Evolutionary conservation across 306 rosid species (phyloP).

Genomic region (Biancaea sappan): DNA sequence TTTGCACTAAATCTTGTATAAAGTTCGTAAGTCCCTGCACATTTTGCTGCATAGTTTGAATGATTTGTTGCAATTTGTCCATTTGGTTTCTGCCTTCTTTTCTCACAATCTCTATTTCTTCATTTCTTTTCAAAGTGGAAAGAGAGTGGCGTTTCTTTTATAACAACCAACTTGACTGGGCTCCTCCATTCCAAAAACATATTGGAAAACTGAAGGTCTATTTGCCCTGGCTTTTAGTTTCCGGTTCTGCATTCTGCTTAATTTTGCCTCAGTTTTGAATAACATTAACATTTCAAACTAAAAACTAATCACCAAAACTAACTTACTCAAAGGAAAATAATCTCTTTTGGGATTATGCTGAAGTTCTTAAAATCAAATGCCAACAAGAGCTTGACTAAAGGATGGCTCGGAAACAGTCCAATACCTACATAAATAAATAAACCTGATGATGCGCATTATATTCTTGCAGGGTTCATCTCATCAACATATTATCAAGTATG

Average conservation of each 20-base stretch:
- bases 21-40: too few relatives aligned
- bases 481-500: slow-evolving; percentile 10
- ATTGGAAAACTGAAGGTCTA: too few relatives aligned
- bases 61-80: too few relatives aligned
- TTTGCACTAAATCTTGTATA: too few relatives aligned
- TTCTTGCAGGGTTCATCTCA: slow-evolving; percentile 21
- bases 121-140: too few relatives aligned
- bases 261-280: background rate
- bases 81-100: too few relatives aligned
- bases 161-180: too few relatives aligned
- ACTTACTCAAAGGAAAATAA: background rate
- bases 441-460: background rate
- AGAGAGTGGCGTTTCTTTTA: too few relatives aligned
- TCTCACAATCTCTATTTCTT: too few relatives aligned
- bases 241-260: background rate
- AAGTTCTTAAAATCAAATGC: background rate
- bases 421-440: slow-evolving; percentile 6
- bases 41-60: too few relatives aligned
- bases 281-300: background rate
- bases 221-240: background rate
- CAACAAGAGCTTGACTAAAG: background rate
- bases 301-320: background rate
- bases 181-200: too few relatives aligned
- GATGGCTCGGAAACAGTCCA: background rate
- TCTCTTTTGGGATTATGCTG: background rate